Conservation (phyloP, 2,329 filamentous ascomycete species). For the Exophiala dermatitidis region DNA sequence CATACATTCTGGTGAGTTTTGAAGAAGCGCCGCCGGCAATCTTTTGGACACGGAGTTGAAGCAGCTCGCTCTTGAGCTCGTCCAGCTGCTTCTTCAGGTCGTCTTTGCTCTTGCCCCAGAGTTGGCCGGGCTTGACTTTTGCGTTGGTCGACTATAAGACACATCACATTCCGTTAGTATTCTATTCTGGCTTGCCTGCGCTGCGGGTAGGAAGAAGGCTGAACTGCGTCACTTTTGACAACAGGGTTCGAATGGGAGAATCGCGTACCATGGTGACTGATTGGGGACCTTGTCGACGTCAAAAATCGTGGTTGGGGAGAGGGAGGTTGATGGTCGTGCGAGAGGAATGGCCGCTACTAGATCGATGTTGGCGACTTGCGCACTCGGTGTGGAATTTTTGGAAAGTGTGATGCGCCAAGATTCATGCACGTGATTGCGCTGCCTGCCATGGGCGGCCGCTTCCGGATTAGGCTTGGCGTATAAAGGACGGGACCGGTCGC, state of each 20-base stretch:
- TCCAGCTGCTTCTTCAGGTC: slow-evolving; percentile 92
- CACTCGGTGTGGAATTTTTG: slow-evolving; percentile 5
- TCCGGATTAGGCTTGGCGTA: background rate
- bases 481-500: background rate
- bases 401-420: slow-evolving; percentile 12
- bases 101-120: slow-evolving; percentile 99
- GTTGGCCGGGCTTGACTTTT: slow-evolving; percentile 88
- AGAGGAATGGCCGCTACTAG: slow-evolving; percentile 3
- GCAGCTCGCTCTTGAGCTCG: slow-evolving; percentile 93
- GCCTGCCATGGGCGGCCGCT: background rate
- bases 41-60: slow-evolving; percentile 96
- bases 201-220: too few relatives aligned
- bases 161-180: slow-evolving; percentile 5
- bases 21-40: slow-evolving; percentile 77
- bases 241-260: background rate
- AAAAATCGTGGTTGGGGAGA: slow-evolving; percentile 5
- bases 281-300: slow-evolving; percentile 17
- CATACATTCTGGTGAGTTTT: slow-evolving; percentile 97
- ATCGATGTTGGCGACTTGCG: background rate
- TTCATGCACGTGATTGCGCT: slow-evolving; percentile 1
- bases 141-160: slow-evolving; percentile 47
- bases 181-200: background rate
- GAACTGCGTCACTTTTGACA: too few relatives aligned
- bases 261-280: slow-evolving; percentile 24
- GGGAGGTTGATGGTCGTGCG: slow-evolving; percentile 2